Percentiles rank a stretch among this genome's conserved stretches.
Evolutionary conservation across 441 rosid genomes (phyloP).

Genomic region (Populus trichocarpa): DNA sequence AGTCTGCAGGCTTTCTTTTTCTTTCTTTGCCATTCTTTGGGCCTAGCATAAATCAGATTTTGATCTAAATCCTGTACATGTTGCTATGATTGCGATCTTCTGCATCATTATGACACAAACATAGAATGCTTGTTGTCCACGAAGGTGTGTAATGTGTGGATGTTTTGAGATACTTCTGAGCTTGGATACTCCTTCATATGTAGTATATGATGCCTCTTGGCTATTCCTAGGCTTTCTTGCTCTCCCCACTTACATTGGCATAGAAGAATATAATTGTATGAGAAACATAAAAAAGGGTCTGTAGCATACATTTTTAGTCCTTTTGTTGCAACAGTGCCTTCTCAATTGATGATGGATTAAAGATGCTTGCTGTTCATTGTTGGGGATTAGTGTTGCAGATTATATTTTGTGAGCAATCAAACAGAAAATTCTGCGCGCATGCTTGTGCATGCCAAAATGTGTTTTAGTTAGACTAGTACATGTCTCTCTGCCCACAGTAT

Average conservation of each 20-base stretch:
- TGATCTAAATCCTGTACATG: not conserved
- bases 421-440: no score
- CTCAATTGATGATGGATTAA: not conserved
- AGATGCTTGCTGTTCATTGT: not conserved
- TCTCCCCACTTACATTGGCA: not conserved
- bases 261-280: not conserved
- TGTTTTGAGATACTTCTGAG: not conserved
- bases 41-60: not conserved
- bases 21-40: not conserved
- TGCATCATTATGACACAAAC: not conserved
- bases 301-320: not conserved
- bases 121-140: not conserved
- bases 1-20: not conserved
- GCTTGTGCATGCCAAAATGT: no score
- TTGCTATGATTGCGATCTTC: not conserved
- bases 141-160: not conserved
- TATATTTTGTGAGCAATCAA: no score
- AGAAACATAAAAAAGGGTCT: not conserved
- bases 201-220: not conserved
- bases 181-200: not conserved
- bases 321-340: not conserved
- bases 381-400: no score
- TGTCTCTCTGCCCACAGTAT: no score
- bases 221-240: not conserved
- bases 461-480: no score